Conservation (phyloP, 306 rosid genomes). For the Clitoria ternatea region DNA sequence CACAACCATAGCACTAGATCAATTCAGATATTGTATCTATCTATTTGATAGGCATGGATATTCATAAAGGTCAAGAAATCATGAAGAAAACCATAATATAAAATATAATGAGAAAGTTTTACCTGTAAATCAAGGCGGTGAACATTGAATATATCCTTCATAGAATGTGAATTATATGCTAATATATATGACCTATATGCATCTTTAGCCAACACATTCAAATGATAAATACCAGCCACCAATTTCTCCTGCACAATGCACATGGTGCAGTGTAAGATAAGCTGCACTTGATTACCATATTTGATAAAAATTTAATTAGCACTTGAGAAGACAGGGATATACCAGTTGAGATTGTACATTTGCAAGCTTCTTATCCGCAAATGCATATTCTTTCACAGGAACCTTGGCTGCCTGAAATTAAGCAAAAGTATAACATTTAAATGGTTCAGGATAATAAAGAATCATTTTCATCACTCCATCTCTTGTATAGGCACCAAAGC, state of each 20-base stretch:
- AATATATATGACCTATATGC: constrained; percentile 82
- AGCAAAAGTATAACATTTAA: background rate
- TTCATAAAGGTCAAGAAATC: constrained; percentile 6
- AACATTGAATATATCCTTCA: constrained; percentile 89
- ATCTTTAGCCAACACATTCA: constrained; percentile 73
- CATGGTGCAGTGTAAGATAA: background rate
- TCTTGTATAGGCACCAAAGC: background rate
- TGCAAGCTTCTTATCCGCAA: constrained; percentile 66
- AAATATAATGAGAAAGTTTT: background rate
- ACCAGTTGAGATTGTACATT: constrained; percentile 90
- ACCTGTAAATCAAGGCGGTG: constrained; percentile 91
- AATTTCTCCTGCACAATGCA: constrained; percentile 71
- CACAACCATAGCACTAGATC: background rate
- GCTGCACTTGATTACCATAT: background rate
- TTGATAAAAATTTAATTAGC: constrained; percentile 6
- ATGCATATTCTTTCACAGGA: constrained; percentile 73
- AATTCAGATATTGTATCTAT: background rate
- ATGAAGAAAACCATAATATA: background rate
- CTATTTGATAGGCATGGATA: background rate
- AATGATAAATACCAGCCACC: constrained; percentile 65
- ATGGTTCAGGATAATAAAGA: constrained; percentile 10
- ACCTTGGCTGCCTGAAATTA: constrained; percentile 78
- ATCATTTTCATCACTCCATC: background rate
- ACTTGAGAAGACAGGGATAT: constrained; percentile 7
- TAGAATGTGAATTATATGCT: constrained; percentile 87